Percentiles rank a stretch among this genome's conserved stretches.
phyloP scores from a whole-genome alignment of 306 rosid species.

The Astragalus glycyphyllos region DNA sequence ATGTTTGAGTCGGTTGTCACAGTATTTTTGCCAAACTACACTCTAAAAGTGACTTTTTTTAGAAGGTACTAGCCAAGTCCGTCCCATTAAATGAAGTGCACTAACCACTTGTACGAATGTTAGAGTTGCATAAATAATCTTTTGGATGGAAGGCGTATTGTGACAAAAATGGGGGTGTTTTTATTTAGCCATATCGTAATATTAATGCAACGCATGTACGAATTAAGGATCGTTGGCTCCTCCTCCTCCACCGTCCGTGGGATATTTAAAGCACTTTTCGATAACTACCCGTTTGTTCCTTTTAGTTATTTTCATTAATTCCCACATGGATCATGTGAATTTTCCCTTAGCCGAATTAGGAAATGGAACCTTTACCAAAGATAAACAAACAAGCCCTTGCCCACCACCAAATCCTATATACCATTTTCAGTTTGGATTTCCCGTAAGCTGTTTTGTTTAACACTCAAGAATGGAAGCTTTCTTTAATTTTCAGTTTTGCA shows the following conservation, averaged over 20 bases:
- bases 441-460: slow-evolving; percentile 48
- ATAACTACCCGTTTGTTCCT: slow-evolving; percentile 6
- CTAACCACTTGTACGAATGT: no score
- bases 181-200: no score
- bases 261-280: slow-evolving; percentile 34
- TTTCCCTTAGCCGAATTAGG: slow-evolving; percentile 26
- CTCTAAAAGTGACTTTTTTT: no score
- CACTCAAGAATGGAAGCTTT: slow-evolving; percentile 44
- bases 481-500: slow-evolving; percentile 30
- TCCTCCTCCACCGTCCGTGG: slow-evolving; percentile 6
- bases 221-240: background rate
- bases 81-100: no score
- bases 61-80: no score
- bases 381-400: slow-evolving; percentile 56
- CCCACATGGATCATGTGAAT: slow-evolving; percentile 41
- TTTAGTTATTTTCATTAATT: slow-evolving; percentile 35
- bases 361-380: slow-evolving; percentile 50
- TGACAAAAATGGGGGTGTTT: no score
- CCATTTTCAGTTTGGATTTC: no score
- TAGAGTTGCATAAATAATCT: no score
- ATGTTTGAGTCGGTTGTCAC: no score
- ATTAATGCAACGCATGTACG: slow-evolving; percentile 24
- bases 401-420: slow-evolving; percentile 50
- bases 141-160: no score
- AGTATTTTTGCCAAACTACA: no score